Base-by-base conservation (phyloP, 257 asterid species). In the Nicotiana undulata region DNA sequence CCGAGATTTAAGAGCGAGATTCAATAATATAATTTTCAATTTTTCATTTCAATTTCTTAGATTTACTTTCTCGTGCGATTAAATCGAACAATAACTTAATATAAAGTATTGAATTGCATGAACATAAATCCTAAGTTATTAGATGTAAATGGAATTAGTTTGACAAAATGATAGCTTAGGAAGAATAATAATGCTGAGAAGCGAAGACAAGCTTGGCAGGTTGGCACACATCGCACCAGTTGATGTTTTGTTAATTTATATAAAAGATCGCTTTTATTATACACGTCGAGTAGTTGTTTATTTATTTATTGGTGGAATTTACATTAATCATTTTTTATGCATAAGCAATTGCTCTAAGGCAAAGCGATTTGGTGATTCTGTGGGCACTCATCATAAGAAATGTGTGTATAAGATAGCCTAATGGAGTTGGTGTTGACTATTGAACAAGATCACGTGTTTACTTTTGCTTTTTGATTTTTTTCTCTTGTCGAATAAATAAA, bases 361-460 rank as follows among this genome's bases (percentile, higher is more conserved):
- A 40, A 68, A 68, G 31, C 6, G 31, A 34, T 34, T 65, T 2
- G 18, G 49, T 3, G 53, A 2, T 34, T 20, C 9, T 18, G 28
- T 66, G 1, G 13, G 5, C 6, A 53, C 60, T 53, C 60, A 16
- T 53, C 60, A 53, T 4, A 56, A 18, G 11, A 58, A 6, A 67
- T 34, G 55, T 67, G 76, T 11, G 77, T 68, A 5, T 9, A 1
- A 7, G 9, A 65, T 9, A 37, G 29, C 29, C 37, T 67, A 49
- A 20, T 68, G 77, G 77, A 68, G 77, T 44, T 32, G 52, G 75
- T 11, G 44, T 70, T 70, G 77, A 70, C 58, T 70, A 9, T 70
- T 20, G 20, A 37, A 68, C 18, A 67, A n/a, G 4, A 49, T 49
- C 55, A 49, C 55, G 55, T 49, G 55, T 9, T 49, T 9, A 49